A percentile compares a stretch with the other conserved stretches of the same genome.
phyloP scores from a whole-genome alignment of 495 filamentous ascomycete genomes.

The Bathelium albidoporum region DNA sequence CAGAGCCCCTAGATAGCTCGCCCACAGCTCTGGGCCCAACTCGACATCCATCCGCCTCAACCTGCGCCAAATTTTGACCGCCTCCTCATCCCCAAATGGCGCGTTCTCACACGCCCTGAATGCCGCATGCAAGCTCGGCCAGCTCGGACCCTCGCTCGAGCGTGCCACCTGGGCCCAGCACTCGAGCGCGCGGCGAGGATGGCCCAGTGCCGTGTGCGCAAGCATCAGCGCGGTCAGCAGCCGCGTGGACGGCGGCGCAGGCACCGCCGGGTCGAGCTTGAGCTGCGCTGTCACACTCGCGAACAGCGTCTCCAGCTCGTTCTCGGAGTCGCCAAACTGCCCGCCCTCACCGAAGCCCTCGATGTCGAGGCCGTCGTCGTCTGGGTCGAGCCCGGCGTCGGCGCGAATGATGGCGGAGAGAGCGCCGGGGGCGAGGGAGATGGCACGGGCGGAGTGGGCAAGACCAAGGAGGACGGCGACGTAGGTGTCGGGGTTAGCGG shows the following conservation, averaged over 20 bases:
- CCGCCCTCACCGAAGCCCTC: conserved; percentile 64
- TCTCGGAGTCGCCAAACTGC: conserved; percentile 86
- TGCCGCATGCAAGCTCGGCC: conserved; percentile 63
- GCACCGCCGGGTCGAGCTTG: conserved; percentile 73
- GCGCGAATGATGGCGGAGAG: conserved; percentile 35
- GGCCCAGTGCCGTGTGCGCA: conserved; percentile 60
- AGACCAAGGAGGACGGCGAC: conserved; percentile 66
- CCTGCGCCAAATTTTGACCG: conserved; percentile 63
- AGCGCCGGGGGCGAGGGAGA: conserved; percentile 32
- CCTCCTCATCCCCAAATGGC: conserved; percentile 51
- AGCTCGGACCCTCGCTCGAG: conserved; percentile 71
- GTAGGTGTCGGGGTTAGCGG: conserved; percentile 66
- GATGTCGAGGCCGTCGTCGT: conserved; percentile 42
- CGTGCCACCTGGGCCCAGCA: conserved; percentile 75
- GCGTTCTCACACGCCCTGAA: conserved; percentile 61
- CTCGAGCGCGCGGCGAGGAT: conserved; percentile 52
- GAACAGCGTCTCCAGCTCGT: conserved; percentile 52
- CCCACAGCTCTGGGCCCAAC: conserved; percentile 59
- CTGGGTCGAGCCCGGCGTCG: conserved; percentile 22
- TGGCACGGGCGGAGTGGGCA: conserved; percentile 32
- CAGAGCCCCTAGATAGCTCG: conserved; percentile 62
- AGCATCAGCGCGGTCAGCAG: conserved; percentile 79
- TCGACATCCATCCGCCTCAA: conserved; percentile 65
- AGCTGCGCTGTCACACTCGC: conserved; percentile 78
- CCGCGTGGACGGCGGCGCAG: conserved; percentile 51